phyloP scores from a whole-genome alignment of 805 yeast species.

The Candida golubevii region DNA sequence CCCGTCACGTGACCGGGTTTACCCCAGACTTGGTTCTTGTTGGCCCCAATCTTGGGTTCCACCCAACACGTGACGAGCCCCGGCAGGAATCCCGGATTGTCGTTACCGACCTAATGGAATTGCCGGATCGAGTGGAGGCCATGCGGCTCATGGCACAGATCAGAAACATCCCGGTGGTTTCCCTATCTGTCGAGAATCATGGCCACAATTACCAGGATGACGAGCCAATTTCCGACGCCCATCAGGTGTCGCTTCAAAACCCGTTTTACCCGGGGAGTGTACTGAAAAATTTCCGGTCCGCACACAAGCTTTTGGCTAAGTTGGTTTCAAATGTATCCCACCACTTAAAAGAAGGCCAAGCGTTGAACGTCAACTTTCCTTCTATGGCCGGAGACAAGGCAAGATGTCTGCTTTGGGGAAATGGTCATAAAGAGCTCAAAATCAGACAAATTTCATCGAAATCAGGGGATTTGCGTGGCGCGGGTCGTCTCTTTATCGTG shows the following conservation, averaged over 20 bases:
- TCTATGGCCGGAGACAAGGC: conserved; percentile 20
- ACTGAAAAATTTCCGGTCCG: conserved; percentile 20
- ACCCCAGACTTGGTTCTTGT: conserved; percentile 29
- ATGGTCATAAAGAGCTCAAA: not conserved
- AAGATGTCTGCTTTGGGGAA: not conserved
- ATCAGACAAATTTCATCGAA: conserved; percentile 3
- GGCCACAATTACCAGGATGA: conserved; percentile 32
- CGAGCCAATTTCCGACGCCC: conserved; percentile 24
- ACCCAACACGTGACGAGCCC: not conserved
- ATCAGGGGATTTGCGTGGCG: not conserved
- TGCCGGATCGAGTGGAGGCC: conserved; percentile 10
- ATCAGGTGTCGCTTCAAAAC: not conserved
- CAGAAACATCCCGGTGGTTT: conserved; percentile 18
- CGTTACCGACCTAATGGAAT: conserved; percentile 5
- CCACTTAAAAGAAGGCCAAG: conserved; percentile 4
- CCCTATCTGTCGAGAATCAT: conserved; percentile 24
- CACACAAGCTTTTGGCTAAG: conserved; percentile 21
- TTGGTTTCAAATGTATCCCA: conserved; percentile 17
- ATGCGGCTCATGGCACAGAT: conserved; percentile 18
- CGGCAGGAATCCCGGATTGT: not conserved
- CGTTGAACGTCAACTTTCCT: conserved; percentile 27
- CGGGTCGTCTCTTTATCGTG: conserved; percentile 1
- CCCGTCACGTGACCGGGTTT: conserved; percentile 23
- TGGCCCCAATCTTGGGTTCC: conserved; percentile 32
- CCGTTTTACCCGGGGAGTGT: conserved; percentile 20